phyloP scores from a whole-genome alignment of 2,329 filamentous ascomycete species.

The Ophiognomonia clavigignenti-juglandacearum region DNA sequence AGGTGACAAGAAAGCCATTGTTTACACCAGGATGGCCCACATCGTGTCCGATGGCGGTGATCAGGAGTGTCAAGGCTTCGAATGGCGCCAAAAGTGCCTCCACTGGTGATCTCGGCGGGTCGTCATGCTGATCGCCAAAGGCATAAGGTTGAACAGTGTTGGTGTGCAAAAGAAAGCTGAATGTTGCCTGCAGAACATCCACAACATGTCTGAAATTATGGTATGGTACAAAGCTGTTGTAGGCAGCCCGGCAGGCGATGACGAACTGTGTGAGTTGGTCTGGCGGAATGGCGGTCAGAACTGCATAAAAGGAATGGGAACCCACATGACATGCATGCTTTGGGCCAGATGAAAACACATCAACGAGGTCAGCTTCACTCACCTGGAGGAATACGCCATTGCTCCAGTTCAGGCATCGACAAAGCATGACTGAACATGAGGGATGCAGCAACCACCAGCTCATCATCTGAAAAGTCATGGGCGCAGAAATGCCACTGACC shows the following conservation, averaged over 20 bases:
- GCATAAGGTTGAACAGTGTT: constrained; percentile 67
- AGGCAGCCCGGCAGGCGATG: constrained; percentile 84
- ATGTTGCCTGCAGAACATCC: constrained; percentile 90
- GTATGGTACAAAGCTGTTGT: constrained; percentile 93
- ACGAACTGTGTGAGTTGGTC: constrained; percentile 82
- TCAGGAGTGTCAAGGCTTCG: constrained; percentile 81
- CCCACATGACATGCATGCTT: constrained; percentile 8
- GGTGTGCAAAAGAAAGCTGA: constrained; percentile 80
- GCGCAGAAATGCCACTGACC: constrained; percentile 85
- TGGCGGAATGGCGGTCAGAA: constrained; percentile 40
- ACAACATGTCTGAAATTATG: constrained; percentile 98
- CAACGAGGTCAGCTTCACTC: constrained; percentile 32
- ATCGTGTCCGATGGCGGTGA: constrained; percentile 96
- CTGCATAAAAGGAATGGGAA: not conserved
- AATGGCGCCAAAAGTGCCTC: constrained; percentile 76
- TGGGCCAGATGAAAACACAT: constrained; percentile 18
- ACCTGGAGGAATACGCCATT: constrained; percentile 77
- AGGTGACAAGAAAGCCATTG: constrained; percentile 88
- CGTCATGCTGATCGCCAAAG: constrained; percentile 28
- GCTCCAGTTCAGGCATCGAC: constrained; percentile 71
- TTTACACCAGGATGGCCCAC: constrained; percentile 97
- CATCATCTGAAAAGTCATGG: constrained; percentile 84
- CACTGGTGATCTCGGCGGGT: constrained; percentile 54
- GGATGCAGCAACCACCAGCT: constrained; percentile 79
- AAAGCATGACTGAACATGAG: constrained; percentile 89